Evolutionary conservation across 2,329 filamentous ascomycete genomes (phyloP).

Genomic region (Penicillium palitans): DNA sequence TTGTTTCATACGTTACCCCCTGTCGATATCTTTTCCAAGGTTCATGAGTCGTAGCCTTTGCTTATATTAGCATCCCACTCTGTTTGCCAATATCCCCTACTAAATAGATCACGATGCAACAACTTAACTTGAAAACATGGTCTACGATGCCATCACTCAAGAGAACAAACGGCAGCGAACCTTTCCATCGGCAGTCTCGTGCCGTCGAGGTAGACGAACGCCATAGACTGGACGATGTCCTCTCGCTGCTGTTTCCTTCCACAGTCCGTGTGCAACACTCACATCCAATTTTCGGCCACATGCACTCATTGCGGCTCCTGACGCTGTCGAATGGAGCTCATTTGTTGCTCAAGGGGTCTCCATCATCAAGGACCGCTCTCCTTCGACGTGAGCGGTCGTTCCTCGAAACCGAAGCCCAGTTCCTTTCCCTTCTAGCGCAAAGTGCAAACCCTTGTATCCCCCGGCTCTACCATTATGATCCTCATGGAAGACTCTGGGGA

Average conservation of each 20-base stretch:
- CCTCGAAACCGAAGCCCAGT: conserved; percentile 44
- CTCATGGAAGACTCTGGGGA: conserved; percentile 26
- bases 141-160: conserved; percentile 11
- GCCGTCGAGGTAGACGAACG: conserved; percentile 19
- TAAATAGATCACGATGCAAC: conserved; percentile 2
- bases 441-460: conserved; percentile 39
- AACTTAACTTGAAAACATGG: conserved; percentile 11
- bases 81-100: not conserved
- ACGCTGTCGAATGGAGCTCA: conserved; percentile 41
- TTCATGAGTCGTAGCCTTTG: not conserved
- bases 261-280: conserved; percentile 31
- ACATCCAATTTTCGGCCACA: conserved; percentile 29
- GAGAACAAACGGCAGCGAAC: conserved; percentile 3
- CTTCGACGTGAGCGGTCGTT: conserved; percentile 42
- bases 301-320: conserved; percentile 40
- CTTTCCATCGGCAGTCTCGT: not conserved
- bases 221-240: conserved; percentile 29
- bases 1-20: not conserved
- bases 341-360: conserved; percentile 41
- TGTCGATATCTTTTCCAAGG: not conserved
- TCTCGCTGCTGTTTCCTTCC: conserved; percentile 36
- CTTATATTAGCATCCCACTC: conserved; percentile 1
- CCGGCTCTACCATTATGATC: conserved; percentile 40
- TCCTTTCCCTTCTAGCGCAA: conserved; percentile 39
- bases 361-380: conserved; percentile 37